Percentiles rank a stretch among this genome's conserved stretches.
Conservation (phyloP, 345 rosid species). For the Brassica juncea region DNA sequence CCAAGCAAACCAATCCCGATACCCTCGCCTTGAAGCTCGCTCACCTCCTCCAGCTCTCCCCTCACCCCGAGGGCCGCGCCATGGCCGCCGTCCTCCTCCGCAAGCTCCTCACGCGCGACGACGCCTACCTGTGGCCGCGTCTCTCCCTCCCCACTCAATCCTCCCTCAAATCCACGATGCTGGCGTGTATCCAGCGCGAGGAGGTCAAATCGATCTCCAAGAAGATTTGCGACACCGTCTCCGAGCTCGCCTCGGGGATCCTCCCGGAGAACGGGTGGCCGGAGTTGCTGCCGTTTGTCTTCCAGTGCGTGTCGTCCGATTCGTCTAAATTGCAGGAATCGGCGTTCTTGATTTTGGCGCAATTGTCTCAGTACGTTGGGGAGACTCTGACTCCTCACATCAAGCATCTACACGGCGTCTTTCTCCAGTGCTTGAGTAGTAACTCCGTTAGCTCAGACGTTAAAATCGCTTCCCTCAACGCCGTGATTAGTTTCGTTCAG, state of each 20-base stretch:
- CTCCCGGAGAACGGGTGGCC: constrained; percentile 96
- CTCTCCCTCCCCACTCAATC: constrained; percentile 73
- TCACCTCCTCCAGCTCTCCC: constrained; percentile 76
- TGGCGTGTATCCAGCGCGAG: constrained; percentile 77
- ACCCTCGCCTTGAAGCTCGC: constrained; percentile 80
- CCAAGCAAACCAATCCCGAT: constrained; percentile 87
- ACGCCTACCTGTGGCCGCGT: constrained; percentile 84
- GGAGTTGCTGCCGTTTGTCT: constrained; percentile 90
- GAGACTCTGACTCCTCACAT: constrained; percentile 74
- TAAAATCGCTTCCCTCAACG: constrained; percentile 89
- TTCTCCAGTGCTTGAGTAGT: constrained; percentile 68
- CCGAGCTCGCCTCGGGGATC: constrained; percentile 91
- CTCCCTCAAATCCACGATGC: constrained; percentile 68
- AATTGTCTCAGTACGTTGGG: constrained; percentile 87
- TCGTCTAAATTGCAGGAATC: constrained; percentile 85
- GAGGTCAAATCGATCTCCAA: constrained; percentile 72
- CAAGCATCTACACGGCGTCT: constrained; percentile 82
- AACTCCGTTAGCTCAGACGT: constrained; percentile 65
- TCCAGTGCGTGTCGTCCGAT: constrained; percentile 87
- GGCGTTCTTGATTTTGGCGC: constrained; percentile 87
- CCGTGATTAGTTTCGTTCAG: constrained; percentile 93
- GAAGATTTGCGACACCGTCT: constrained; percentile 91
- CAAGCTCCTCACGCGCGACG: constrained; percentile 87
- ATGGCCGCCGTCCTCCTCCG: constrained; percentile 97
- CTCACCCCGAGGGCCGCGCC: constrained; percentile 79